Base-by-base conservation (phyloP, 169 alveolate genomes). In the Eimeria necatrix region DNA sequence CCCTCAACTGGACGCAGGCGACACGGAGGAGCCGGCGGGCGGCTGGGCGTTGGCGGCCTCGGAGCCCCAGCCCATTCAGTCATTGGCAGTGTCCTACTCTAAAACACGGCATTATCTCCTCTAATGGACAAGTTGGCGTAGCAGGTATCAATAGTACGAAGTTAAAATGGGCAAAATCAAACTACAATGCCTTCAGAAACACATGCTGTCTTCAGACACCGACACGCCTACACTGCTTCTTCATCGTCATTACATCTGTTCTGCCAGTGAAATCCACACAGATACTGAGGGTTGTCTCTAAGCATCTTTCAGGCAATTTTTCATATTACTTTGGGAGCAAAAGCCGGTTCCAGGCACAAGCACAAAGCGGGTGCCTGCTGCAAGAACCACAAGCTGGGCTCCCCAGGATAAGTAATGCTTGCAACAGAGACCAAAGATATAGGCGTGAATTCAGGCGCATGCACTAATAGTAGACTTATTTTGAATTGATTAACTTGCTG, bases 41-140 rank as follows among this genome's bases (percentile, higher is more conserved):
- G 84, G 88, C 88, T 80, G 88, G 18, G 88, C 88, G 49, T 60
- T 64, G 88, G 88, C 88, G 91, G 91, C 91, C 91, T 56, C 91
- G 78, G 52, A 84, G 91, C 91, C 91, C 91, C 91, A 84, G 91
- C 88, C 83, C 83, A 22, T 71, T 32, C 83, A 32, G 83, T 71
- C 83, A 71, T 32, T 52, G 41, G 83, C 26, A 71, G 83, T 52
- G 83, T 71, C 83, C 83, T 71, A 49, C 26, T 32, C 51, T 71
- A 52, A 71, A 71, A 71, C 26, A 49, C 56, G 24, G 7, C 2
- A 71, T 32, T 32, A 14, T 32, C 16, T 12, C 14, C 41, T 22
- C 10, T 32, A 49, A 71, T 22, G 53, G 26, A 26, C 53, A 52
- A 71, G 53, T 71, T 71, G 41, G 53, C 83, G 18, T 14, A 52